Evolutionary conservation across 78 protist species (phyloP), one percentile per base, ranked within the genome.

Genomic region (Emiliania huxleyi): DNA sequence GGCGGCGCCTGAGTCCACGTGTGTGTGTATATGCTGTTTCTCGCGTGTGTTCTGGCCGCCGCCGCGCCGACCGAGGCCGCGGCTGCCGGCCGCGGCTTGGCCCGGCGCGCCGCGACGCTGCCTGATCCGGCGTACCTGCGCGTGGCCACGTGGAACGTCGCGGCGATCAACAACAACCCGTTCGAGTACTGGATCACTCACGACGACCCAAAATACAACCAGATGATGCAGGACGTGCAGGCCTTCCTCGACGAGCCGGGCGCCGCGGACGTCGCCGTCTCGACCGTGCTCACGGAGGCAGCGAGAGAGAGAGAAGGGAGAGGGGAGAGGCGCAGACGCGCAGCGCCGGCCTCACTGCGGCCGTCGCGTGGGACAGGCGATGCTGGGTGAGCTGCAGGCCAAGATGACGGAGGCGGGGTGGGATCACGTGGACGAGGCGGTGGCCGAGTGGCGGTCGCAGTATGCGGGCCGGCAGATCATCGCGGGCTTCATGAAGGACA

Each of bases 161-260:
- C 85, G 22, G 85, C 85, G 29, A 77, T 77, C 3, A 77, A 77
- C 85, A 49, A n/a, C n/a, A n/a, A n/a, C n/a, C n/a, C n/a, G n/a
- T n/a, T n/a, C n/a, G n/a, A n/a, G n/a, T n/a, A n/a, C 62, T 40
- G 85, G 85, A 77, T 77, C 40, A 77, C 85, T 2, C 40, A 77
- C 85, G 43, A 77, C 40, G 85, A 3, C 85, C n/a, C 85, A 12
- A 26, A 77, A 26, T 77, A 77, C 43, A 40, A 3, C n/a, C 2
- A 12, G 43, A 12, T 77, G n/a, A 77, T 77, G 85, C 1, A 19
- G 3, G 40, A 37, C 40, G 85, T 77, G 43, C 85, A 77, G 85
- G 62, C 3, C 25, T 2, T 49, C 1, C 1, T 49, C 62, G 62
- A 49, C 18, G 21, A 15, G 62, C 62, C 62, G 23, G 62, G 62